A percentile compares a stretch with the other conserved stretches of the same genome.
Evolutionary conservation across 2,329 filamentous ascomycete genomes (phyloP).

Genomic region (Neurospora sp.): DNA sequence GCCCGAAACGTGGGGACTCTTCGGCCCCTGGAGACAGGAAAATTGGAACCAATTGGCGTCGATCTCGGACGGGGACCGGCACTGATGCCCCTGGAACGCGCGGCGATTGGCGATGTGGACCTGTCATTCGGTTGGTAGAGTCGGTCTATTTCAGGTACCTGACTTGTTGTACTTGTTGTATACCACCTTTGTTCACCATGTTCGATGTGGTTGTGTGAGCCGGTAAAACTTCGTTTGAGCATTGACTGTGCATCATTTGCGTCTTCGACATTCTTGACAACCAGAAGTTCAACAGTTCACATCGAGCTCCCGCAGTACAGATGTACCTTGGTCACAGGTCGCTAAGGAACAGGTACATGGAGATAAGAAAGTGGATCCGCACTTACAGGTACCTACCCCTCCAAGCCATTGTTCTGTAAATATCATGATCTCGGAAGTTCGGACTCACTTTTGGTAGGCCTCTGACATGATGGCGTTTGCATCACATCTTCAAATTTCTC

Average conservation of each 20-base stretch:
- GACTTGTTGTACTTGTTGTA: background rate
- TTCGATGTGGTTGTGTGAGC: background rate
- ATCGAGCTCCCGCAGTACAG: background rate
- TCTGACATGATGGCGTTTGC: background rate
- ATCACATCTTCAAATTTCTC: background rate
- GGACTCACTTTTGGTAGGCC: background rate
- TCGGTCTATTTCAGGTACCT: background rate
- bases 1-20: constrained; percentile 7
- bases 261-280: background rate
- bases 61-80: background rate
- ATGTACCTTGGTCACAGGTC: background rate
- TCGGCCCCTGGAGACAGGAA: constrained; percentile 8
- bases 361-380: background rate
- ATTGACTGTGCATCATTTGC: background rate
- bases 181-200: background rate
- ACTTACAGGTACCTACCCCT: background rate
- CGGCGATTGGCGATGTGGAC: background rate
- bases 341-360: background rate
- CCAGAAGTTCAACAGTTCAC: background rate
- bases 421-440: background rate
- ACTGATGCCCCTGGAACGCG: background rate
- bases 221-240: background rate
- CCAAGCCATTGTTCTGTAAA: background rate
- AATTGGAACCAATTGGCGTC: background rate
- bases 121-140: background rate